phyloP scores from a whole-genome alignment of 495 filamentous ascomycete genomes.

The Talaromyces nanjingensis region DNA sequence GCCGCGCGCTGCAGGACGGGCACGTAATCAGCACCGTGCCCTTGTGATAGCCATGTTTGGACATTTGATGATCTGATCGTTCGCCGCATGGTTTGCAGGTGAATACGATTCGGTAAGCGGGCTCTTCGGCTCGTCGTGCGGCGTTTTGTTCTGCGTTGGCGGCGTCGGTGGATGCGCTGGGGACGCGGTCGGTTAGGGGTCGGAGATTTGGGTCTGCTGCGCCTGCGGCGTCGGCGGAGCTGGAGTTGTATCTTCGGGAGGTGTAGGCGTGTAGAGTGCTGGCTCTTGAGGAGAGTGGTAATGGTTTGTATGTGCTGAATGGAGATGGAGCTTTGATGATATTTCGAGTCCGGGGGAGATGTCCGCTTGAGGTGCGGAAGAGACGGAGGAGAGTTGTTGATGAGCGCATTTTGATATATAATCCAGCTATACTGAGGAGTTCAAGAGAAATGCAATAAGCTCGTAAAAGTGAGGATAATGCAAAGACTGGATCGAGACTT shows the following conservation, averaged over 20 bases:
- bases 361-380: conserved; percentile 13
- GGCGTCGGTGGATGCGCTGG: conserved; percentile 21
- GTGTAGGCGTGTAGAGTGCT: neutral
- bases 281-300: conserved; percentile 4
- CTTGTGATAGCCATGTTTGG: conserved; percentile 88
- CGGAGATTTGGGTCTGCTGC: conserved; percentile 10
- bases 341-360: conserved; percentile 11
- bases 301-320: conserved; percentile 8
- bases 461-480: neutral
- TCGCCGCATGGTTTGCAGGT: conserved; percentile 81
- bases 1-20: conserved; percentile 72
- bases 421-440: neutral
- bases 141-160: conserved; percentile 25
- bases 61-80: conserved; percentile 69
- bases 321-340: conserved; percentile 10
- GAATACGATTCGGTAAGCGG: conserved; percentile 78
- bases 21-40: conserved; percentile 85
- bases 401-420: conserved; percentile 9
- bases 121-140: conserved; percentile 42
- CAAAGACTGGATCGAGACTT: conserved; percentile 1
- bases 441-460: neutral
- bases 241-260: conserved; percentile 25
- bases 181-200: conserved; percentile 24
- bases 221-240: conserved; percentile 10
- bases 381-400: conserved; percentile 10